A percentile compares a stretch with the other conserved stretches of the same genome.
phyloP scores from a whole-genome alignment of 2,329 filamentous ascomycete species.

The Phyllosticta capitalensis region DNA sequence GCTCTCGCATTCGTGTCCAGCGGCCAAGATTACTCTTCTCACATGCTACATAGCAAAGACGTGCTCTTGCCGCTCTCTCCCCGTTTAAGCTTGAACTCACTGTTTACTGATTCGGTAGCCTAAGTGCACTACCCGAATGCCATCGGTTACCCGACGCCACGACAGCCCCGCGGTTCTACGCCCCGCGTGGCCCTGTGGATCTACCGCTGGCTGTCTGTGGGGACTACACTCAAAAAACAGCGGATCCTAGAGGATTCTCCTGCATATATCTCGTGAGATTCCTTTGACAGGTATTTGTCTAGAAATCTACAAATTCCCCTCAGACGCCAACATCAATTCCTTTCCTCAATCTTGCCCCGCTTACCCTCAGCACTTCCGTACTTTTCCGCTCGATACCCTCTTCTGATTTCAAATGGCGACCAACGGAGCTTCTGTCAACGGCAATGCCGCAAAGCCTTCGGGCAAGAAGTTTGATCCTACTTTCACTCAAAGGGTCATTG shows the following conservation, averaged over 20 bases:
- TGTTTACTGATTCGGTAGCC: neutral
- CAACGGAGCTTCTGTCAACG: constrained; percentile 12
- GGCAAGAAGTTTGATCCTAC: constrained; percentile 56
- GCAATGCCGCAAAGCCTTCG: neutral
- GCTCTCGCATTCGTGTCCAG: neutral
- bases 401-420: constrained; percentile 14
- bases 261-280: neutral
- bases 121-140: neutral
- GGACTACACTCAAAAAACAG: neutral
- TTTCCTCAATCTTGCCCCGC: neutral
- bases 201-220: neutral
- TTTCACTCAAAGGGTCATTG: constrained; percentile 66
- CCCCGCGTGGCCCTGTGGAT: neutral
- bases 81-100: neutral
- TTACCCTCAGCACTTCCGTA: neutral
- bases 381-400: neutral
- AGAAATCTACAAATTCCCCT: neutral
- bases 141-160: neutral
- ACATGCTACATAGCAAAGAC: neutral
- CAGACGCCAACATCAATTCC: neutral
- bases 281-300: neutral
- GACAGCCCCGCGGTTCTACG: neutral
- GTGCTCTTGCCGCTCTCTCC: neutral
- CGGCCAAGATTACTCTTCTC: neutral
- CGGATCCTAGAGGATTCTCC: neutral